Base-by-base conservation (phyloP, 2,329 filamentous ascomycete genomes). In the Ophiosphaerella herpotricha region DNA sequence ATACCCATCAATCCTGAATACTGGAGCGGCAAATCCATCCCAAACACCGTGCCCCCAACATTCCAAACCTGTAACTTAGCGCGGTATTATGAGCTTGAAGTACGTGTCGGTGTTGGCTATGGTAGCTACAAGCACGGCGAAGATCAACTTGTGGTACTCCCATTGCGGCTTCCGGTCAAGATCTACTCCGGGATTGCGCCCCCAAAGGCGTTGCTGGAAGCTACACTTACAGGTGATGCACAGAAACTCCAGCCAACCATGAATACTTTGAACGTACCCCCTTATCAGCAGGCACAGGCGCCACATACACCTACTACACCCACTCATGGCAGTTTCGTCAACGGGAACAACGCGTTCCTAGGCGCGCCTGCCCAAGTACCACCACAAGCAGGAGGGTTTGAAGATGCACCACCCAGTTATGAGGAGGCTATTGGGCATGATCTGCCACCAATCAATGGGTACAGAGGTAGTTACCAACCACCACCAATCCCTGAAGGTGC, bases 341-440 rank as follows among this genome's bases (percentile, higher is more conserved):
- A 51, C 21, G 48, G 50, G 41, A 37, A 42, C 12, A 56, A 53
- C 29, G 61, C 54, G 43, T 61, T 60, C 39, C 55, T 64, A 29
- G 62, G 61, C 4, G 44, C 52, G 18, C 59, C 65, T 39, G 58
- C 57, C 34, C 50, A 55, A 26, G 50, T 55, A 18, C 50, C 63
- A 18, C 48, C 58, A 11, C 37, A 34, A 16, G 21, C 38, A 18
- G 45, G 36, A 36, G 43, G 45, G 2, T 78, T 83, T 57, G 87
- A 90, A 29, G 91, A 94, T 48, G 90, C 91, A n/a, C 92, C 93
- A 14, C 92, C 92, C 7, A 96, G 90, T 65, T 97, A 97, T 67
- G 91, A 96, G 74, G 92, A 97, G 73, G 91, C 91, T 11, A 87
- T 97, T 75, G 91, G 91, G 6, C 87, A 90, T 57, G 84, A 86